phyloP scores from a whole-genome alignment of 2,329 filamentous ascomycete genomes.

The Myriosclerotinia scirpicola region DNA sequence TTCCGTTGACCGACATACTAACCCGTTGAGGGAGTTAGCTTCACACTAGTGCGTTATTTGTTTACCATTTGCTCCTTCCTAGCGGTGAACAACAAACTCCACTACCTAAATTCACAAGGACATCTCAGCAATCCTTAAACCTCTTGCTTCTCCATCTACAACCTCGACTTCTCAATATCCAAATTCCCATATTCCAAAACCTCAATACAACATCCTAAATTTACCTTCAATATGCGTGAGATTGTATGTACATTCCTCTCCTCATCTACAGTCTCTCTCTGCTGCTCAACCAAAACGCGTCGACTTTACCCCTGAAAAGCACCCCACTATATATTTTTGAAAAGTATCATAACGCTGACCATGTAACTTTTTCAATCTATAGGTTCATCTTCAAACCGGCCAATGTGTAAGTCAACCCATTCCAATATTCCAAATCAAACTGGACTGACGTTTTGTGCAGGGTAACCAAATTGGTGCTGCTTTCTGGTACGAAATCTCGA shows the following conservation, averaged over 20 bases:
- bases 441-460: constrained; percentile 51
- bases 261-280: constrained; percentile 19
- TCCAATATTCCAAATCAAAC: constrained; percentile 19
- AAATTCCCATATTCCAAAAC: constrained; percentile 16
- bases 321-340: constrained; percentile 42
- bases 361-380: constrained; percentile 47
- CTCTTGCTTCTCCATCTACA: constrained; percentile 30
- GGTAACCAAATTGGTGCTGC: constrained; percentile 99
- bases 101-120: constrained; percentile 30
- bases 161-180: constrained; percentile 26
- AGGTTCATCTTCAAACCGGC: constrained; percentile 99
- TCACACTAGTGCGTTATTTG: constrained; percentile 22
- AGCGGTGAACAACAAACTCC: constrained; percentile 28
- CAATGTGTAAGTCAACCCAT: constrained; percentile 79
- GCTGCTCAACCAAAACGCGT: constrained; percentile 42
- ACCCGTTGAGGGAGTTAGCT: not conserved
- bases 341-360: constrained; percentile 56
- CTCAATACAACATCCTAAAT: constrained; percentile 29
- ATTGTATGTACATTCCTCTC: constrained; percentile 56
- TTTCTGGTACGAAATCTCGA: constrained; percentile 73
- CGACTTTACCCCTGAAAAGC: constrained; percentile 42
- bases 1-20: not conserved
- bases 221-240: constrained; percentile 66
- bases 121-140: constrained; percentile 26
- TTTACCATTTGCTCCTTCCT: constrained; percentile 23